A percentile compares a stretch with the other conserved stretches of the same genome.
phyloP scores from a whole-genome alignment of 768 basidiomycete species.

The Suillus subalutaceus region DNA sequence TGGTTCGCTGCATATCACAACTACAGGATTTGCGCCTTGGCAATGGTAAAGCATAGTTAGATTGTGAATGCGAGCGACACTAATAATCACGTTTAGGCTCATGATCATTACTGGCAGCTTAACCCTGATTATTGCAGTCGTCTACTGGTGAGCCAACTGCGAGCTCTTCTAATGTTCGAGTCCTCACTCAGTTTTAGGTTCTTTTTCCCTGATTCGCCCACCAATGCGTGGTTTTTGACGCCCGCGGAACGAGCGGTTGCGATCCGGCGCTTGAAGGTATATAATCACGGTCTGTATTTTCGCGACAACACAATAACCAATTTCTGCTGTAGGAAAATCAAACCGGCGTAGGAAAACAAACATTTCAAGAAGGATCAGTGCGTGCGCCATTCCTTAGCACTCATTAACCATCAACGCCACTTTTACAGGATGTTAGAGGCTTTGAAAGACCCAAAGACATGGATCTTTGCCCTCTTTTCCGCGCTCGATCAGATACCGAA shows the following conservation, averaged over 20 bases:
- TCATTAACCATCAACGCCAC: background rate
- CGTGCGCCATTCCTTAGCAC: conserved; percentile 26
- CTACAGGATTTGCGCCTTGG: conserved; percentile 64
- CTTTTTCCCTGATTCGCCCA: conserved; percentile 75
- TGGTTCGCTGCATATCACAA: conserved; percentile 64
- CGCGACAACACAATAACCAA: background rate
- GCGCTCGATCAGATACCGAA: conserved; percentile 66
- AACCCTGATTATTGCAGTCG: conserved; percentile 53
- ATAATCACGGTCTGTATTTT: background rate
- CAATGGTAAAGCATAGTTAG: conserved; percentile 55
- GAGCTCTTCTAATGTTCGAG: background rate
- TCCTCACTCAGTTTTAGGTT: conserved; percentile 42
- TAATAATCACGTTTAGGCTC: conserved; percentile 41
- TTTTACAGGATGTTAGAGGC: conserved; percentile 65
- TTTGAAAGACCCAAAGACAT: conserved; percentile 69
- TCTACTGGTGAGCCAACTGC: conserved; percentile 52
- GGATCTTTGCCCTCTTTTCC: conserved; percentile 74
- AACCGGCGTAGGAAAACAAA: conserved; percentile 84
- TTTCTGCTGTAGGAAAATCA: conserved; percentile 56
- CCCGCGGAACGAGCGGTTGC: conserved; percentile 63
- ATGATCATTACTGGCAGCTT: conserved; percentile 71
- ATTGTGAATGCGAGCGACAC: conserved; percentile 10
- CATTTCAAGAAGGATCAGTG: conserved; percentile 80
- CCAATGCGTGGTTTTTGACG: conserved; percentile 75
- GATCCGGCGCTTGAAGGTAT: conserved; percentile 63